A percentile compares a stretch with the other conserved stretches of the same genome.
Evolutionary conservation across 2,329 filamentous ascomycete genomes (phyloP).

Genomic region (Cadophora sp.): DNA sequence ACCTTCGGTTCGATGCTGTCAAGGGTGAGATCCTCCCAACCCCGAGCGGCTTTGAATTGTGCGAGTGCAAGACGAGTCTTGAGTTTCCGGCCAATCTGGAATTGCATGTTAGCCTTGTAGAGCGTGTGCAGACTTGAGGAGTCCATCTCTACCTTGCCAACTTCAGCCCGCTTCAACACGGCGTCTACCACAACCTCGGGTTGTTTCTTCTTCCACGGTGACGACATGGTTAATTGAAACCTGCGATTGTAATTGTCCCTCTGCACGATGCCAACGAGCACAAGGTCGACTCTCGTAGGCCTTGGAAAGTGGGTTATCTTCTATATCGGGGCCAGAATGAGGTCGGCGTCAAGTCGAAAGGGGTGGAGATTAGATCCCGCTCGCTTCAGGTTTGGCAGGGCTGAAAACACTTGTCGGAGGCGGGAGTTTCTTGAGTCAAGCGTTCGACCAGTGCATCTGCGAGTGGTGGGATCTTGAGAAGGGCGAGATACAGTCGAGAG

Average conservation of each 20-base stretch:
- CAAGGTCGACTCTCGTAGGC: slow-evolving; percentile 16
- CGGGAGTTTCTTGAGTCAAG: background rate
- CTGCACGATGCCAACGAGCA: slow-evolving; percentile 5
- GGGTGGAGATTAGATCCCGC: slow-evolving; percentile 15
- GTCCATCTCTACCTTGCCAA: slow-evolving; percentile 69
- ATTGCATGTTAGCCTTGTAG: slow-evolving; percentile 30
- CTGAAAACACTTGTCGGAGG: slow-evolving; percentile 10
- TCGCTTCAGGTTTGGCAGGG: slow-evolving; percentile 14
- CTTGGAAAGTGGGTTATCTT: slow-evolving; percentile 19
- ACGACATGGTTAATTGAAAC: slow-evolving; percentile 55
- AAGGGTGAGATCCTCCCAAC: slow-evolving; percentile 89
- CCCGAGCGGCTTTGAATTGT: slow-evolving; percentile 96
- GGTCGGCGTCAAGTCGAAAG: slow-evolving; percentile 32
- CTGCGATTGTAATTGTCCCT: slow-evolving; percentile 1
- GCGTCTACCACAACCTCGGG: slow-evolving; percentile 70
- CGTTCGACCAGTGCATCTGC: background rate
- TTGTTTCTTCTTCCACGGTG: slow-evolving; percentile 64
- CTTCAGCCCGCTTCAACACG: slow-evolving; percentile 75
- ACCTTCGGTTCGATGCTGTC: slow-evolving; percentile 85
- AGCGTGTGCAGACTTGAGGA: slow-evolving; percentile 13
- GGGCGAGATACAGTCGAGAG: background rate
- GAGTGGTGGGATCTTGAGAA: background rate
- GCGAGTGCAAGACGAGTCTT: slow-evolving; percentile 94
- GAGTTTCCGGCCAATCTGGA: slow-evolving; percentile 87
- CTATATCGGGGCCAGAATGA: slow-evolving; percentile 27